Evolutionary conservation across 352 stramenopile genomes (phyloP), one percentile per base, ranked within the genome.

Genomic region (Phytopythium sindhum): DNA sequence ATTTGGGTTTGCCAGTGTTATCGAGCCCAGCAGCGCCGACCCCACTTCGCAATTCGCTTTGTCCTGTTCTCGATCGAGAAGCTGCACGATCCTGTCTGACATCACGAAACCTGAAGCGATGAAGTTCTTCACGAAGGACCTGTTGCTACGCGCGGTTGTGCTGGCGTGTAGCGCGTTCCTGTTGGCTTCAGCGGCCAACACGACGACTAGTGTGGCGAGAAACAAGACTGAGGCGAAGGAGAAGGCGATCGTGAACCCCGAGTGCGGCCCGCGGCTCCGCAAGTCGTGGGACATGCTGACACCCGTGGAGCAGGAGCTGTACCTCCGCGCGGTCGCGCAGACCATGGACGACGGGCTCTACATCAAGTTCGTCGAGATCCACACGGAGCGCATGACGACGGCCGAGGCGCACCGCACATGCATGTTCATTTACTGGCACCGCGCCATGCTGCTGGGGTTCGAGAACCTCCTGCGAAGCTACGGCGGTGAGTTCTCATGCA

Each of bases 371-470:
- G 78, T 95, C 23, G 82, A 93, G 71, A 88, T 95, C 66, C 88
- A 96, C 69, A 91, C 82, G 52, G 82, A 96, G 72, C 75, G 85
- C 61, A 91, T 94, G 84, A 92, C 82, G 51, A 87, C 83, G 0
- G 60, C 65, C 0, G 86, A 96, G 69, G 88, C 88, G 21, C 88
- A 96, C 65, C 78, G 82, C 51, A 95, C 85, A 66, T 95, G 86
- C 64, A 93, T 95, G 82, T 96, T 96, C 57, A 42, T 95, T 61
- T 95, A 92, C 62, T 96, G 88, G 88, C 88, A 96, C 64, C 88
- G 88, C 28, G 50, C 80, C 39, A 65, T 96, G 60, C 66, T 96
- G 15, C 70, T 95, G 19, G 88, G 75, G 6, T 96, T 92, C 64
- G 88, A 96, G 65, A 95, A 95, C 64, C 88, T 96, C 80, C 61